Evolutionary conservation across 495 filamentous ascomycete species (phyloP), one percentile per base, ranked within the genome.

Genomic region (Glutinoglossum americanum): DNA sequence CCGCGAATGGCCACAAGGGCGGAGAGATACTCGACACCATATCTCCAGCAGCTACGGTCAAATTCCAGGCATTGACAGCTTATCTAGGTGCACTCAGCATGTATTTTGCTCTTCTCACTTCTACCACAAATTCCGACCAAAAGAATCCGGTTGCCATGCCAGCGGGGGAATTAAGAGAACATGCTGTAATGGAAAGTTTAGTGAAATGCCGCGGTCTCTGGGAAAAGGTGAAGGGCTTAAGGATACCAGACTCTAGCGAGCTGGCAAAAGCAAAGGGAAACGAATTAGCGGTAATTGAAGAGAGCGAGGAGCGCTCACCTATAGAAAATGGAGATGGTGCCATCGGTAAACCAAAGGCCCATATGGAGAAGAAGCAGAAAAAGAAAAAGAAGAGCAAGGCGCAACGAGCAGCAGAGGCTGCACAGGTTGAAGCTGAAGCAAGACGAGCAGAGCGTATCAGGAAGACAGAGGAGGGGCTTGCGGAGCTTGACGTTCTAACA

Each of bases 31-130:
- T 55, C 15, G 30, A 25, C 6, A 57, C 23, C 1, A 48, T 37
- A 21, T 62, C 67, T n/a, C 70, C 74, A 2, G 66, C 74, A 60
- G 74, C 77, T n/a, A 74, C 86, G 6, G 68, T 85, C 53, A 88
- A 92, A 64, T 70, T 80, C 61, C 81, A 82, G 61, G 80, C 89
- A 26, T 68, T 94, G 27, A 82, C 82, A 30, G 81, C 87, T 49
- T 95, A 97, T 66, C 71, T 97, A 19, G 89, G 83, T 37, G 74
- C 86, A 0, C 73, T 97, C 63, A 80, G 83, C 58, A 87, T 95
- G 80, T 98, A 97, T 67, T 95, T 98, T 67, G 85, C 87, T 57
- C 75, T 97, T 44, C 71, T 97, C 28, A 83, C 87, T 27, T 93
- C 87, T 1, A 76, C 82, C 0, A 74, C 83, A 15, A 70, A 79